Evolutionary conservation across 306 rosid species (phyloP).

Genomic region (Trifolium fragiferum): DNA sequence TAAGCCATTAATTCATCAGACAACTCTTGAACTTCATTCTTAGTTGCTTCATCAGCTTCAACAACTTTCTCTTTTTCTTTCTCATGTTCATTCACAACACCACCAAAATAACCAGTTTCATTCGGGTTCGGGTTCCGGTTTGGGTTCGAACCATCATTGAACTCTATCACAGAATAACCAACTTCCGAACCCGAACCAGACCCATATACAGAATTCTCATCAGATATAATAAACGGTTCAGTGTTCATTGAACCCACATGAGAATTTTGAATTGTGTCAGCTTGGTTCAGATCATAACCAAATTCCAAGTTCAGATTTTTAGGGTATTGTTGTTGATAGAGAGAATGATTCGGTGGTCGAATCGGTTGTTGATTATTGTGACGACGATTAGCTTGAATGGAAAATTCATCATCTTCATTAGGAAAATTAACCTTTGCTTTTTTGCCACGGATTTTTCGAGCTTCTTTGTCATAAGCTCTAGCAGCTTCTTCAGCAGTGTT

Average conservation of each 20-base stretch:
- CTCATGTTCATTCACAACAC: constrained; percentile 2
- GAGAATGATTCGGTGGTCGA: constrained; percentile 28
- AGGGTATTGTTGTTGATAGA: constrained; percentile 31
- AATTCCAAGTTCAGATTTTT: constrained; percentile 52
- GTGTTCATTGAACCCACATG: constrained; percentile 29
- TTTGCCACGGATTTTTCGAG: constrained; percentile 86
- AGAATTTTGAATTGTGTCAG: constrained; percentile 35
- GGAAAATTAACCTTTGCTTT: constrained; percentile 95
- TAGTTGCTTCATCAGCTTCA: constrained; percentile 42
- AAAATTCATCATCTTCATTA: constrained; percentile 57
- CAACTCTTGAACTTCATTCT: constrained; percentile 64
- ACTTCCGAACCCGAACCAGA: constrained; percentile 47
- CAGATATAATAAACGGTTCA: constrained; percentile 37
- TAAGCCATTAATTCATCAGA: constrained; percentile 88
- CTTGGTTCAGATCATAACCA: constrained; percentile 64
- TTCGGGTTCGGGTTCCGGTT: constrained; percentile 34
- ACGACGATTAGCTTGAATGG: constrained; percentile 36
- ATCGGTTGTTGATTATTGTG: background rate
- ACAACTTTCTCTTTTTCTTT: constrained; percentile 27
- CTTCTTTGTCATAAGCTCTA: constrained; percentile 87
- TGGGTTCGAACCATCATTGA: constrained; percentile 32
- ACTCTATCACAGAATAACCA: constrained; percentile 40
- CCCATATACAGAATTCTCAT: constrained; percentile 48
- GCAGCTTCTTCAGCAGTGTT: constrained; percentile 96
- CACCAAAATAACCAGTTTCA: background rate